phyloP scores from a whole-genome alignment of 148 eudicot genomes.

The Bassia scoparia region DNA sequence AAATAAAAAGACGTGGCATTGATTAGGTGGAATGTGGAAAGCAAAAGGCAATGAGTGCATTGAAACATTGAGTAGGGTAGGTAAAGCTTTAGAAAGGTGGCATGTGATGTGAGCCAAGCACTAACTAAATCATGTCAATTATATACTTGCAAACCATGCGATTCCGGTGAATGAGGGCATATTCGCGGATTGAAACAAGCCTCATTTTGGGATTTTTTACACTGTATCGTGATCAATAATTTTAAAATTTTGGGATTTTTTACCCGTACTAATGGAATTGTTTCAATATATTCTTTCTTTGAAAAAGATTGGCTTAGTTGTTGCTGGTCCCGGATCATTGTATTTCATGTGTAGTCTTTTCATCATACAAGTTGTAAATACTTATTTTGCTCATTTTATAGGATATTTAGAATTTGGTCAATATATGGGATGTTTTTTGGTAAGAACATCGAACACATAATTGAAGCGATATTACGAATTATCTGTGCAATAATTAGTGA shows the following conservation, averaged over 20 bases:
- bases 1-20: slow-evolving; percentile 5
- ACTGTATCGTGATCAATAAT: no score
- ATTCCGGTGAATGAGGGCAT: neutral
- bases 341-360: no score
- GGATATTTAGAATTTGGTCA: no score
- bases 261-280: no score
- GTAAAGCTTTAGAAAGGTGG: slow-evolving; percentile 11
- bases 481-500: no score
- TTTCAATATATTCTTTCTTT: neutral
- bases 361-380: no score
- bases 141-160: slow-evolving; percentile 8
- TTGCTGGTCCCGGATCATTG: neutral
- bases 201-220: slow-evolving; percentile 12
- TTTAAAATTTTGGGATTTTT: no score
- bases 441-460: no score
- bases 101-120: neutral
- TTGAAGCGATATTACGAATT: no score
- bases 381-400: no score
- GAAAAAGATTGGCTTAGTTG: slow-evolving; percentile 11
- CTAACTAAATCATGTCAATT: slow-evolving; percentile 15
- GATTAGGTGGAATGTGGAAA: slow-evolving; percentile 26
- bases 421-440: no score
- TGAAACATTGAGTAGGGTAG: no score
- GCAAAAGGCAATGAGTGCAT: slow-evolving; percentile 12
- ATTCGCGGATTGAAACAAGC: neutral